Evolutionary conservation across 2,329 filamentous ascomycete genomes (phyloP), one percentile per base, ranked within the genome.

Genomic region (Fusarium chlamydosporum): DNA sequence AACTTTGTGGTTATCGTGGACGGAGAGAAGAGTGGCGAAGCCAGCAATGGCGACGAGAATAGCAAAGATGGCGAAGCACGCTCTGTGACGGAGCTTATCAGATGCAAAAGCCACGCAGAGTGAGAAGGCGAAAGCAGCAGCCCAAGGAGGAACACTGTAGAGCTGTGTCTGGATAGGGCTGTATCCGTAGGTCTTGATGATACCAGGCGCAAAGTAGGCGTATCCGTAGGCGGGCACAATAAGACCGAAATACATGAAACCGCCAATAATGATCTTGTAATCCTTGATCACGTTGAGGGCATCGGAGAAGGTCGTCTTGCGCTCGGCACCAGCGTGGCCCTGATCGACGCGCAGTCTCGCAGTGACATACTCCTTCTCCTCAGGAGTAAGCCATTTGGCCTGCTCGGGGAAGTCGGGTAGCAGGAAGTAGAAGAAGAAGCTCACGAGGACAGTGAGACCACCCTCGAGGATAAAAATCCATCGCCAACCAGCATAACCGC

Each of bases 401-500:
- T 92, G 86, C 78, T 93, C 91, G 3, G 91, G 91, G 79, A 94
- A 94, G 63, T 89, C 87, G 1, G 91, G 90, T 43, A 94, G 87
- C 40, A 87, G 78, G 76, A 93, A 94, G 79, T 86, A 90, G 76
- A 91, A 89, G 51, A 86, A 71, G 54, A 91, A 75, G 40, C 88
- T 86, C 46, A 90, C 81, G 27, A 90, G 73, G 57, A 86, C 86
- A 11, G 91, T 92, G 13, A 92, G 78, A 6, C 82, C 70, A 7
- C 92, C 92, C 77, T 94, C 92, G 9, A 95, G 79, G 74, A 97
- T 92, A 76, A 95, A 94, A 67, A 94, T 91, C 91, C 91, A 94
- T 55, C 92, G 83, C 92, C 92, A 96, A 11, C 91, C 92, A 2
- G 78, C 72, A 74, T 94, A 96, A 23, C 88, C 88, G 10, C 83